Base-by-base conservation (phyloP, 2,329 filamentous ascomycete species). In the Fusarium incarnatum region DNA sequence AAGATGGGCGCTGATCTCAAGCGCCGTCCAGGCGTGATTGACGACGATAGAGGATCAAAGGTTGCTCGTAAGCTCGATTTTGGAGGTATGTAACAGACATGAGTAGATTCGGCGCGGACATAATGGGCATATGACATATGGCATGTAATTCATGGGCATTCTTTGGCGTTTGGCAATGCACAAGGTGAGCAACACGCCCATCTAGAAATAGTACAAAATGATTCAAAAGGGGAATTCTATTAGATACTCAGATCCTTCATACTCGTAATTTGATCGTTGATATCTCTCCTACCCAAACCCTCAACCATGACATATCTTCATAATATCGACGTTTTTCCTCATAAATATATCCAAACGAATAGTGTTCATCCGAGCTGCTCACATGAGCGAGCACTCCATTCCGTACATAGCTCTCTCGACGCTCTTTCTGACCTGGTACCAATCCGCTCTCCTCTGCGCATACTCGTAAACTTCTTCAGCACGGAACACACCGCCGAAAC, bases 371-470 rank as follows among this genome's bases (percentile, higher is more conserved):
- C 9, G 15, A 41, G 37, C 8, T 40, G 22, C 23, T 86, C 81
- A 98, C 94, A 98, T 98, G 45, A 97, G 77, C 47, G 78, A 79
- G 80, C 96, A 99, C 64, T 96, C 95, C 79, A 97, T 88, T 7
- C 96, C 96, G 81, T 98, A 98, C 94, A 99, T 98, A 67, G 94
- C 94, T 81, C 92, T 91, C 84, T 99, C 96, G 8, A 99, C 96
- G 68, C 94, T 89, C 70, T 88, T 89, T 82, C 92, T 92, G 13
- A 99, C 93, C 73, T 91, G 87, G 78, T 96, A 97, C 96, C 96
- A 99, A 82, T 99, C 96, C 52, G 94, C 94, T 73, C 96, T 85
- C 72, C 96, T 85, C 81, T 98, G 94, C 2, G 95, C 96, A 83
- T 97, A 99, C 83, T 98, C 95, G 76, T 97, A 97, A 6, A 98